These are phyloP conservation scores for Lomentospora prolificans DNA, from an alignment of 2,329 filamentous ascomycete genomes.

Conservation along the genomic window DNA sequence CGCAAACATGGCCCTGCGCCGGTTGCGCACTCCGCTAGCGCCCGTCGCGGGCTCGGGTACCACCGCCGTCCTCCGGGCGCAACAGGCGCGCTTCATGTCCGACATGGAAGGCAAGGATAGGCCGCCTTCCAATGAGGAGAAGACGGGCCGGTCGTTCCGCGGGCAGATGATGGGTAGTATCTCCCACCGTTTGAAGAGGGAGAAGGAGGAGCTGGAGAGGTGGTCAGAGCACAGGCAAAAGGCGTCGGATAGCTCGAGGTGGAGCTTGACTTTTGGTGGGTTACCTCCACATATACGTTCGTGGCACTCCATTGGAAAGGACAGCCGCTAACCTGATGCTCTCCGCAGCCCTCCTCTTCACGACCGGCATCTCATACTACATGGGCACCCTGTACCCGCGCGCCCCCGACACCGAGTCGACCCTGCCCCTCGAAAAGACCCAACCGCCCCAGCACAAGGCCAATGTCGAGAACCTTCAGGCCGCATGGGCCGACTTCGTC, in stretches of 20 bases:
- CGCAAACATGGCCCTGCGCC: conserved; percentile 1
- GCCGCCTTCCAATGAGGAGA: conserved; percentile 23
- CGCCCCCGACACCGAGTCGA: conserved; percentile 43
- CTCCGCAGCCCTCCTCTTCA: conserved; percentile 38
- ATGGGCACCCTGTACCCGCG: conserved; percentile 46
- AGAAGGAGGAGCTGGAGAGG: conserved; percentile 42
- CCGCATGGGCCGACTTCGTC: conserved; percentile 60
- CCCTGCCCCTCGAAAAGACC: conserved; percentile 44
- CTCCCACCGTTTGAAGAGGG: conserved; percentile 41
- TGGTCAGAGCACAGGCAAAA: conserved; percentile 30
- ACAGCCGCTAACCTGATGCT: neutral
- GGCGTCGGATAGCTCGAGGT: conserved; percentile 29
- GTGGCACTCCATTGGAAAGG: neutral
- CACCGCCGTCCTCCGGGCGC: neutral
- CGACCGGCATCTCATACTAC: conserved; percentile 45
- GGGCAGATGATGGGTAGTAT: conserved; percentile 53
- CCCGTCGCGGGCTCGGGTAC: neutral
- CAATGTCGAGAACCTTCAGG: conserved; percentile 54
- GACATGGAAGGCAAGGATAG: conserved; percentile 4
- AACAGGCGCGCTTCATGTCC: conserved; percentile 5
- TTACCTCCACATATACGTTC: neutral
- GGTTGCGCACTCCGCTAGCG: neutral
- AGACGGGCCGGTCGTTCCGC: conserved; percentile 36
- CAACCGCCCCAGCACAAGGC: conserved; percentile 46
- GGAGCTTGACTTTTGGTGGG: conserved; percentile 46